A percentile compares a stretch with the other conserved stretches of the same genome.
Conservation (phyloP, 164 flowering plant genomes). For the Umbilicus rupestris region DNA sequence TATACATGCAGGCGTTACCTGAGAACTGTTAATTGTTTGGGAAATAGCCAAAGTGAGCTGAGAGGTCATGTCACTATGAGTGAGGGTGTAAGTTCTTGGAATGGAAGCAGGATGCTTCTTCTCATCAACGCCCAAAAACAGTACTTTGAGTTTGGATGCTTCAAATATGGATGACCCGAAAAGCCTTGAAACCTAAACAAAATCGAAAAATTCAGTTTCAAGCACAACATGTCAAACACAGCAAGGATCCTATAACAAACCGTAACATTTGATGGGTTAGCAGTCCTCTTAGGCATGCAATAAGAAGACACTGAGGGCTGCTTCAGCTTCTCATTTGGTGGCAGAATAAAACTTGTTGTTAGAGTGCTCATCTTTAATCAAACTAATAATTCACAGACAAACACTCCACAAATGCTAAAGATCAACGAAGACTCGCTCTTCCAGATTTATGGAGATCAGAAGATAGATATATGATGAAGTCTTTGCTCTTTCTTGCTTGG, state of each 20-base stretch:
- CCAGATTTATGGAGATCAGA: no score
- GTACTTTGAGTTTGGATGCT: conserved; percentile 79
- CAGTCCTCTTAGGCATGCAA: neutral
- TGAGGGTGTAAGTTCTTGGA: conserved; percentile 84
- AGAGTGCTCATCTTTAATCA: neutral
- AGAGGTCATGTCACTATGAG: conserved; percentile 83
- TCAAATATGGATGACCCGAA: conserved; percentile 89
- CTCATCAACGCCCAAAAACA: conserved; percentile 67
- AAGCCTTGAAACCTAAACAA: conserved; percentile 59
- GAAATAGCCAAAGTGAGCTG: conserved; percentile 81
- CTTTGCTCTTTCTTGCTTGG: no score
- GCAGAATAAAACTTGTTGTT: neutral
- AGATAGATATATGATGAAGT: no score
- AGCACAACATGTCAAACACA: neutral
- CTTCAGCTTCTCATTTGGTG: conserved; percentile 2
- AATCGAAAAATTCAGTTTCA: neutral
- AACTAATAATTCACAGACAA: no score
- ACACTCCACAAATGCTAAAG: no score
- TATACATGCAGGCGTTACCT: no score
- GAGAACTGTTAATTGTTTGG: conserved; percentile 76
- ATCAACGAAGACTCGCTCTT: no score
- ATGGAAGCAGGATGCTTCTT: conserved; percentile 74
- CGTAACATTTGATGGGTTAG: neutral
- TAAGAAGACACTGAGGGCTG: neutral
- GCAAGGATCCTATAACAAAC: neutral